These are phyloP conservation scores for Blechomonas ayalai DNA, from an alignment of 208 protist genomes.

Conservation along the genomic window DNA sequence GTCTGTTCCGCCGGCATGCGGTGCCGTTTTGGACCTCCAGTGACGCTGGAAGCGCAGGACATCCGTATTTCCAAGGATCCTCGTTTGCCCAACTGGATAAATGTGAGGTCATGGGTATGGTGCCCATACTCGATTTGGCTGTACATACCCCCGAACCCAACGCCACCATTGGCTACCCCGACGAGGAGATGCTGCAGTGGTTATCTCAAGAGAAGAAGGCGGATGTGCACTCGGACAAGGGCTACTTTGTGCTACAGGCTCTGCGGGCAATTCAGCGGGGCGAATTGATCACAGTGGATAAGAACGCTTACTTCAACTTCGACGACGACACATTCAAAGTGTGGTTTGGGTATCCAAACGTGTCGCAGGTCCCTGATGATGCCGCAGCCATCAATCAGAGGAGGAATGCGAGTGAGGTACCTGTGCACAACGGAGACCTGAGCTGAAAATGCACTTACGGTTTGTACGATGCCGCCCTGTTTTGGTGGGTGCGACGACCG, in stretches of 20 bases:
- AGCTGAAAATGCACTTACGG: too few species aligned
- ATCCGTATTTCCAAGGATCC: conserved; percentile 69
- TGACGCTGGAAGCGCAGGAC: conserved; percentile 39
- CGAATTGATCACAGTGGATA: conserved; percentile 73
- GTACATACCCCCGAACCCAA: conserved; percentile 77
- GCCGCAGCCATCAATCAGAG: not conserved
- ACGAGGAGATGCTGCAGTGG: conserved; percentile 83
- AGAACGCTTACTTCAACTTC: conserved; percentile 86
- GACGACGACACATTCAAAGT: conserved; percentile 78
- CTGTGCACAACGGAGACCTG: too few species aligned
- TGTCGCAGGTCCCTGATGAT: conserved; percentile 32
- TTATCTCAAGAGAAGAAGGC: conserved; percentile 62
- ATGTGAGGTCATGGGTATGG: conserved; percentile 77
- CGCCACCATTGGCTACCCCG: conserved; percentile 74
- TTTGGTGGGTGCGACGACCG: too few species aligned
- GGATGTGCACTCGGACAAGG: conserved; percentile 33
- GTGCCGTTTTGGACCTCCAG: conserved; percentile 77
- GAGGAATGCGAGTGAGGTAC: too few species aligned
- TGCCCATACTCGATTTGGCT: conserved; percentile 80
- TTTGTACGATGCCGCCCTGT: too few species aligned
- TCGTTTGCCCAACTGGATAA: conserved; percentile 26
- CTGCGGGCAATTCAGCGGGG: conserved; percentile 72
- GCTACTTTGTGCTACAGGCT: conserved; percentile 87
- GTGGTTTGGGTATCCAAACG: conserved; percentile 83
- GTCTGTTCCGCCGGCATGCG: conserved; percentile 77